Evolutionary conservation across 2,329 filamentous ascomycete genomes (phyloP).

Genomic region (Dothidotthia symphoricarpi): DNA sequence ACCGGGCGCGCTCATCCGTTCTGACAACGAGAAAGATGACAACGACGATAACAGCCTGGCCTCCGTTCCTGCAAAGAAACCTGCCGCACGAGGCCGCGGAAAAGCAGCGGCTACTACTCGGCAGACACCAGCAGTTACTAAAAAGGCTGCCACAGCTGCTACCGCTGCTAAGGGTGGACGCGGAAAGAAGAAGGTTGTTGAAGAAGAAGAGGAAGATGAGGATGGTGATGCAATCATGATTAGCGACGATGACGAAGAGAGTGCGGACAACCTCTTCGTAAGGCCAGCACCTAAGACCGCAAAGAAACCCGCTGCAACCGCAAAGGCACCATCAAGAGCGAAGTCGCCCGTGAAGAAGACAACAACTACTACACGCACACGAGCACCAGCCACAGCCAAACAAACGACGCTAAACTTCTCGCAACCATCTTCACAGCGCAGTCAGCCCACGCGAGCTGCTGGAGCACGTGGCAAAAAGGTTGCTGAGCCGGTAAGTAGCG

Average conservation of each 20-base stretch:
- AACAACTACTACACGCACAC: conserved; percentile 17
- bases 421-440: conserved; percentile 38
- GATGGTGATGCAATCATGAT: conserved; percentile 45
- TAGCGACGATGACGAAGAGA: conserved; percentile 51
- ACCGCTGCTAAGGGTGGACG: conserved; percentile 37
- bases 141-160: conserved; percentile 26
- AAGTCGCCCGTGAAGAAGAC: conserved; percentile 12
- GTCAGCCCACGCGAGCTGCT: conserved; percentile 27
- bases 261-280: conserved; percentile 47
- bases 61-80: conserved; percentile 38
- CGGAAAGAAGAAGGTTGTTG: conserved; percentile 44
- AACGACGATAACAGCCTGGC: conserved; percentile 38
- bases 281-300: conserved; percentile 30
- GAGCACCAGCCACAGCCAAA: conserved; percentile 22
- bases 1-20: conserved; percentile 61
- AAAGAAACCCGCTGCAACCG: conserved; percentile 25
- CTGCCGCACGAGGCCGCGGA: conserved; percentile 48
- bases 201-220: conserved; percentile 44
- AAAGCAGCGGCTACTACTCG: conserved; percentile 43
- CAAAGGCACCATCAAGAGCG: conserved; percentile 16
- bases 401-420: conserved; percentile 47
- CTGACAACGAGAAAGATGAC: conserved; percentile 50
- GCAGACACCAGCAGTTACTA: conserved; percentile 25
- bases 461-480: conserved; percentile 30
- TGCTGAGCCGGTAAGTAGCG: conserved; percentile 42